These are phyloP conservation scores for Mortierella sp. DNA, from an alignment of 371 early-diverging fungal species.

Conservation along the genomic window DNA sequence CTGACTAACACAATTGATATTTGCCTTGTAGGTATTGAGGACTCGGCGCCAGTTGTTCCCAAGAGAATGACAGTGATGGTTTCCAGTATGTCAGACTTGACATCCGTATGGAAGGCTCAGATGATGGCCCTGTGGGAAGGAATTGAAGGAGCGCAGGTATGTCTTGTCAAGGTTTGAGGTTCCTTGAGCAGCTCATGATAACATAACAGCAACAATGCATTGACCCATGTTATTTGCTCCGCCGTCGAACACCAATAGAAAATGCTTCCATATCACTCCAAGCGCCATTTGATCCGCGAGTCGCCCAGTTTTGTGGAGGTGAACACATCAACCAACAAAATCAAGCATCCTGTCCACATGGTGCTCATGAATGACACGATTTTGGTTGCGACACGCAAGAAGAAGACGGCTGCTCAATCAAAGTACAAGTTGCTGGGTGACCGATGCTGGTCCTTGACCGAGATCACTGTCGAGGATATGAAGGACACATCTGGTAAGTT, in stretches of 20 bases:
- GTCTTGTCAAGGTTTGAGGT: neutral
- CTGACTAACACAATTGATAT: neutral
- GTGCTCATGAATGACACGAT: conserved; percentile 87
- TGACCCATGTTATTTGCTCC: conserved; percentile 8
- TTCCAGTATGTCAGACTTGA: conserved; percentile 66
- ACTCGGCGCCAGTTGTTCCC: conserved; percentile 60
- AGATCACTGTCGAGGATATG: conserved; percentile 86
- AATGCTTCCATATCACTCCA: conserved; percentile 81
- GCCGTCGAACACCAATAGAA: conserved; percentile 58
- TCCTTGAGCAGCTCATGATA: neutral
- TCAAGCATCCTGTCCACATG: conserved; percentile 83
- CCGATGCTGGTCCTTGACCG: conserved; percentile 80
- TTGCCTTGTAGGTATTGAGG: conserved; percentile 47
- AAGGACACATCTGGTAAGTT: conserved; percentile 80
- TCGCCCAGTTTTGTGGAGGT: conserved; percentile 84
- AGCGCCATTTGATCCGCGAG: conserved; percentile 86
- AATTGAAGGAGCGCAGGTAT: conserved; percentile 84
- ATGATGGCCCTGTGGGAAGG: conserved; percentile 82
- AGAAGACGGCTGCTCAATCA: conserved; percentile 76
- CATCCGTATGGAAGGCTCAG: conserved; percentile 72
- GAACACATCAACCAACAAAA: conserved; percentile 80
- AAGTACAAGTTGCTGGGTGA: conserved; percentile 85
- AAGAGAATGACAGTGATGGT: conserved; percentile 59
- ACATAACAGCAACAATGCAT: neutral
- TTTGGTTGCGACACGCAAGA: conserved; percentile 81